Percentiles rank a stretch among this genome's conserved stretches.
These are phyloP conservation scores for Colletotrichum euphorbiae DNA, from an alignment of 2,329 filamentous ascomycete genomes.

Conservation along the genomic window DNA sequence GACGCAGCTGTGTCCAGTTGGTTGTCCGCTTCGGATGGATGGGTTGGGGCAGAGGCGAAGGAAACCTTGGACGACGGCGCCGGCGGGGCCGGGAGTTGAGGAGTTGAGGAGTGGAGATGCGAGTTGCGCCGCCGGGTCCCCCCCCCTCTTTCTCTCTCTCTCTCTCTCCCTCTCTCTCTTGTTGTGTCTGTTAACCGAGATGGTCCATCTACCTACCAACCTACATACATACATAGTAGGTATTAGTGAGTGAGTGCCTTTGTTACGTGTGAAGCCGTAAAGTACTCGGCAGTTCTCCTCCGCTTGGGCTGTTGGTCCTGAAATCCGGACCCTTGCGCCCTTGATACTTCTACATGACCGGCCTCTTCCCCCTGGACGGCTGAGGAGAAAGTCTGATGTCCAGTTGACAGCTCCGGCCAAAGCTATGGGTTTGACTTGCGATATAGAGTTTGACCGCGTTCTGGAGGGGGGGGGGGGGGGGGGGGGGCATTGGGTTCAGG, in stretches of 20 bases:
- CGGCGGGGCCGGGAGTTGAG: slow-evolving; percentile 12
- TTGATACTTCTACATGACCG: slow-evolving; percentile 1
- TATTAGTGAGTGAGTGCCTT: too few species aligned
- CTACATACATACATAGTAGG: too few species aligned
- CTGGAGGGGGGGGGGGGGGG: background rate
- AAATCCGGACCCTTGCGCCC: background rate
- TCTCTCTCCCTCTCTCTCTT: too few species aligned
- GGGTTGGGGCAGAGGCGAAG: background rate
- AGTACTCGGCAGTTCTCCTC: too few species aligned
- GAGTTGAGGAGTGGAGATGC: background rate
- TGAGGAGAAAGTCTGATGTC: background rate
- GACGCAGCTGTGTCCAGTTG: slow-evolving; percentile 3
- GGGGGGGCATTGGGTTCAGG: too few species aligned
- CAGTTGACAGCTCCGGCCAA: slow-evolving; percentile 25
- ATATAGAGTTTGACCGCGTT: slow-evolving; percentile 24
- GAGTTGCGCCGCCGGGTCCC: background rate
- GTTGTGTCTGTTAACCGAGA: background rate
- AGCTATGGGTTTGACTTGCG: slow-evolving; percentile 3
- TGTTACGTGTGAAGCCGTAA: too few species aligned
- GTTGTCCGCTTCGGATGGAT: background rate
- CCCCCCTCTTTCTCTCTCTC: background rate
- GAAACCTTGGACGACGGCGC: slow-evolving; percentile 1
- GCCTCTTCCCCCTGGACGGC: slow-evolving; percentile 9
- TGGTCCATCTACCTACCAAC: too few species aligned
- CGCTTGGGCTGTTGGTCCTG: background rate